Evolutionary conservation across 2,329 filamentous ascomycete species (phyloP), one percentile per base, ranked within the genome.

Genomic region (Curvularia lunata): DNA sequence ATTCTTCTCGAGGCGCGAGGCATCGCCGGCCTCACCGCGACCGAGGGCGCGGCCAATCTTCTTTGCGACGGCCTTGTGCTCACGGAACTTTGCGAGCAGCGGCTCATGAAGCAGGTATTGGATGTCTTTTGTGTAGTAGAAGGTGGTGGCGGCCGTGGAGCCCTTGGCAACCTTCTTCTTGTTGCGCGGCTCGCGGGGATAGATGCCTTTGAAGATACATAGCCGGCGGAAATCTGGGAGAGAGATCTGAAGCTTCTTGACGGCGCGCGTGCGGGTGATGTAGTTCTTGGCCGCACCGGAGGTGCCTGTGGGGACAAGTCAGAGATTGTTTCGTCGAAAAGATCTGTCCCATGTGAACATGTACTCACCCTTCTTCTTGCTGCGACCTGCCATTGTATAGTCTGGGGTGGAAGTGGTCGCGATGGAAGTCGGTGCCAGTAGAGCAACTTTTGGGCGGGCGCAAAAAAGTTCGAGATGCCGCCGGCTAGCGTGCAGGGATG

Each of bases 151-250:
- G 61, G 90, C 88, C 34, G 91, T 97, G 25, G 92, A 88, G 59
- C 91, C 92, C 80, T 96, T 97, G 75, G 90, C 91, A 41, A 91
- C 95, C 86, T 97, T 97, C 84, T 96, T 97, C 84, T 92, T 94
- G 83, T 90, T 97, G 75, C 95, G 88, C 64, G 95, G 95, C 83
- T 99, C 95, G 73, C 95, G 91, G 66, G 95, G 95, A 80, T 97
- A 99, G 78, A 99, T 98, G 84, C 85, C 95, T 84, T 98, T 98
- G 89, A 97, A 99, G 79, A 99, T 99, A 82, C 95, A 99, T 76
- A 99, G 85, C 81, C 96, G 90, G 81, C 95, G 89, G 82, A 99
- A 99, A 81, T 99, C 95, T 67, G 93, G 92, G 55, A 99, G 87
- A 73, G 91, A 97, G 79, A 99, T 91, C 81, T 99, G 95, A 63